These are phyloP conservation scores for Thermomucor indicae-seudaticae DNA, from an alignment of 371 early-diverging fungal species.

Conservation along the genomic window DNA sequence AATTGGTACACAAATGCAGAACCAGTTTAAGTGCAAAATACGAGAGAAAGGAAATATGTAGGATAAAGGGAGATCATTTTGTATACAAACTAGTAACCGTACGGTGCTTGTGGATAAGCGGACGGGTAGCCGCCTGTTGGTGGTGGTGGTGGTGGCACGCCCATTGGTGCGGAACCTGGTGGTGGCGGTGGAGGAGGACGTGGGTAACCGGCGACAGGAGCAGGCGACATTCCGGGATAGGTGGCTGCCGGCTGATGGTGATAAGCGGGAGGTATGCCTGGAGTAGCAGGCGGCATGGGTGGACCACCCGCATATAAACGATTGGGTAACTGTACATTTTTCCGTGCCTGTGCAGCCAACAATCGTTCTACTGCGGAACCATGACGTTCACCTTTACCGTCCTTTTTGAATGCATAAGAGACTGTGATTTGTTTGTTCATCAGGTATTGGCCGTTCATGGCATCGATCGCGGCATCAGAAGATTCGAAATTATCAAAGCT, in stretches of 20 bases:
- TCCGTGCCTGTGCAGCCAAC: slow-evolving; percentile 88
- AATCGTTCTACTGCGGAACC: slow-evolving; percentile 97
- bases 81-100: no score
- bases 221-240: slow-evolving; percentile 1
- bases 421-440: slow-evolving; percentile 91
- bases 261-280: not conserved
- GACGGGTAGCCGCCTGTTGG: no score
- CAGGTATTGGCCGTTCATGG: slow-evolving; percentile 97
- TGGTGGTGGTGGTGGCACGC: slow-evolving; percentile 14
- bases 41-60: no score
- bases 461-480: slow-evolving; percentile 93
- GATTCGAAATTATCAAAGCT: slow-evolving; percentile 93
- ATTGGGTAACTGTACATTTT: slow-evolving; percentile 69
- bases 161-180: slow-evolving; percentile 15
- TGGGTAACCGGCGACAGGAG: slow-evolving; percentile 1
- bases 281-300: slow-evolving; percentile 14
- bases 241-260: slow-evolving; percentile 1
- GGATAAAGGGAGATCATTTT: no score
- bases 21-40: no score
- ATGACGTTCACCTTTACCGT: slow-evolving; percentile 96
- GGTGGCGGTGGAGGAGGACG: slow-evolving; percentile 12
- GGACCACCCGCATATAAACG: slow-evolving; percentile 68
- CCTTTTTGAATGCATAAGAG: slow-evolving; percentile 95
- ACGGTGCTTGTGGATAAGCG: no score
- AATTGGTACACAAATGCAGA: no score